These are phyloP conservation scores for Naematelia encephala DNA, from an alignment of 768 basidiomycete genomes.

Conservation along the genomic window DNA sequence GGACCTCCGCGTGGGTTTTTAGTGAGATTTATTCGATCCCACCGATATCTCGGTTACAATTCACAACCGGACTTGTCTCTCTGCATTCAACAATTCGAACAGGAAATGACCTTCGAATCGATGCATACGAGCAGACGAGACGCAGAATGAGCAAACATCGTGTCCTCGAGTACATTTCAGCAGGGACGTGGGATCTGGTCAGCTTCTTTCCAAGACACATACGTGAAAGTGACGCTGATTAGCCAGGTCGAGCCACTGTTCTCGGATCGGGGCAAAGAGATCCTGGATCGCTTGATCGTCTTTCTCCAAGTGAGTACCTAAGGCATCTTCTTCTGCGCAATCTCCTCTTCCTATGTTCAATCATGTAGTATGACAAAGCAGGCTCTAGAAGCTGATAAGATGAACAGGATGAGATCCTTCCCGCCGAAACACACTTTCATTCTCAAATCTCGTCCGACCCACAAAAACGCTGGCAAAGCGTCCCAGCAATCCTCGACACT, in stretches of 20 bases:
- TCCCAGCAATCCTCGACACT: slow-evolving; percentile 74
- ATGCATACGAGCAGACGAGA: too few species aligned
- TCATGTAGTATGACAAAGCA: too few species aligned
- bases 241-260: slow-evolving; percentile 75
- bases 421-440: slow-evolving; percentile 71
- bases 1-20: too few species aligned
- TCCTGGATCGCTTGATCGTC: slow-evolving; percentile 71
- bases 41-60: background rate
- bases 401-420: slow-evolving; percentile 79
- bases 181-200: background rate
- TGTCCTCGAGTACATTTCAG: background rate
- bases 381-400: background rate
- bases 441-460: slow-evolving; percentile 76
- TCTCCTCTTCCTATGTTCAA: slow-evolving; percentile 16
- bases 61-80: background rate
- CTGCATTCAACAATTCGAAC: too few species aligned
- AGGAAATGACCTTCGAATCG: too few species aligned
- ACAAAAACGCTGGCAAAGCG: slow-evolving; percentile 67
- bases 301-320: slow-evolving; percentile 70
- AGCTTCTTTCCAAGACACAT: too few species aligned
- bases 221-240: background rate
- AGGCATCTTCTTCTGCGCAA: too few species aligned
- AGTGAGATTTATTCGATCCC: too few species aligned
- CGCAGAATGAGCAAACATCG: background rate
- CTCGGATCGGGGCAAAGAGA: slow-evolving; percentile 82